A percentile compares a stretch with the other conserved stretches of the same genome.
These are phyloP conservation scores for Agarophyton chilense DNA, from an alignment of 23 red algal genomes.

Conservation along the genomic window DNA sequence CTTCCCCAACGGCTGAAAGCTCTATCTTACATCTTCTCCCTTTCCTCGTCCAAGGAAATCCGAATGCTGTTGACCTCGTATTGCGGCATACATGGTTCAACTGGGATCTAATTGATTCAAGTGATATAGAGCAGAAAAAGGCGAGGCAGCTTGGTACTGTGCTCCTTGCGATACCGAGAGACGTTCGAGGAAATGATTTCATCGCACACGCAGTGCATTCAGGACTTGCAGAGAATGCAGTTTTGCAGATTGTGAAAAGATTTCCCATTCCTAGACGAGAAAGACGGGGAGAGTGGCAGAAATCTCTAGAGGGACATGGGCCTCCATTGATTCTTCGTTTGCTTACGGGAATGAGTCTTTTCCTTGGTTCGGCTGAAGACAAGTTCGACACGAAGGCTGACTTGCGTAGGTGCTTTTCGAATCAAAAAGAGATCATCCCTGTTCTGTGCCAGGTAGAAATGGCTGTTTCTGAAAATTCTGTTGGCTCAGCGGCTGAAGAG, in stretches of 20 bases:
- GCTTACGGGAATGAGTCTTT: slow-evolving; percentile 58
- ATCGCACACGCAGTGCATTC: slow-evolving; percentile 14
- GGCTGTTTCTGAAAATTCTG: slow-evolving; percentile 61
- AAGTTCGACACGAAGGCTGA: not conserved
- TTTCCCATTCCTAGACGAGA: slow-evolving; percentile 63
- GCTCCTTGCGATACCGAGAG: slow-evolving; percentile 55
- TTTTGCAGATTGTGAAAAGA: slow-evolving; percentile 34
- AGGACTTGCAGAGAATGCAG: slow-evolving; percentile 43
- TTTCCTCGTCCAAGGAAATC: slow-evolving; percentile 64
- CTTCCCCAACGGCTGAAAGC: slow-evolving; percentile 64
- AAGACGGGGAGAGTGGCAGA: slow-evolving; percentile 39
- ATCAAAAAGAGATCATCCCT: slow-evolving; percentile 51
- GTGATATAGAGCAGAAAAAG: slow-evolving; percentile 26
- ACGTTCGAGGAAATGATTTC: slow-evolving; percentile 58
- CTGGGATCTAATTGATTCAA: slow-evolving; percentile 54
- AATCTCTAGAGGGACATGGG: slow-evolving; percentile 33
- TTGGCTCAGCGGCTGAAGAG: slow-evolving; percentile 69
- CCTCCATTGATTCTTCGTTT: slow-evolving; percentile 57
- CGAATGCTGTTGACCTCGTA: slow-evolving; percentile 46
- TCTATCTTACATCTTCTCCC: slow-evolving; percentile 76
- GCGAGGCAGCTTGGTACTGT: slow-evolving; percentile 67
- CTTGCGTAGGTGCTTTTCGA: not conserved
- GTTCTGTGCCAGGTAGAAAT: slow-evolving; percentile 68
- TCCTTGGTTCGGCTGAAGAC: slow-evolving; percentile 22
- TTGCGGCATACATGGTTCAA: slow-evolving; percentile 56